These are phyloP conservation scores for Beauveria bassiana DNA, from an alignment of 2,329 filamentous ascomycete species.

Conservation along the genomic window DNA sequence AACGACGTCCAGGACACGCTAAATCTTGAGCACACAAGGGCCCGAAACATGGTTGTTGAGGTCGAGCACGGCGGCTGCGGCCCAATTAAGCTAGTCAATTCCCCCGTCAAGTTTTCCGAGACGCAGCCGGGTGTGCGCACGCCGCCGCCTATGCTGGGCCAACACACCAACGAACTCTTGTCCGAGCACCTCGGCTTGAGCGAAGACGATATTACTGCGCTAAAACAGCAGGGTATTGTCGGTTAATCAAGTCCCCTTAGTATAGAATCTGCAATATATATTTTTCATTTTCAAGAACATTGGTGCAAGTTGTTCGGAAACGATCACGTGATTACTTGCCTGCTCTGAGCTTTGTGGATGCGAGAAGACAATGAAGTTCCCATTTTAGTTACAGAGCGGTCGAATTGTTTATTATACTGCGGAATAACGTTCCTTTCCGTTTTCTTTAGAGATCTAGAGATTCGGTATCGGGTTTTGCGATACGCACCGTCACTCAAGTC, in stretches of 20 bases:
- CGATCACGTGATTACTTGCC: not conserved
- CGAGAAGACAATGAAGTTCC: not conserved
- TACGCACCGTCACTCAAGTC: not conserved
- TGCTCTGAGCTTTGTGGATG: not conserved
- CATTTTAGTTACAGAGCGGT: not conserved
- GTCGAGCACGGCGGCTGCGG: constrained; percentile 79
- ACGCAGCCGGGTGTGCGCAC: constrained; percentile 67
- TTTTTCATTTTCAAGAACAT: not conserved
- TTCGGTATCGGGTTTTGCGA: not conserved
- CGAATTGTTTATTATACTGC: not conserved
- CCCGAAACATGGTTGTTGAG: constrained; percentile 83
- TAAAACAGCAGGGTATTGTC: constrained; percentile 63
- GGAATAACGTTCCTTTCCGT: not conserved
- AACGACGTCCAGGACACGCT: constrained; percentile 86
- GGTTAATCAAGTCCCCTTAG: constrained; percentile 26
- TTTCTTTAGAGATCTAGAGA: not conserved
- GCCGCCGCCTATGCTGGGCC: constrained; percentile 75
- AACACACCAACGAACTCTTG: constrained; percentile 78
- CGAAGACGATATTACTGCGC: constrained; percentile 47
- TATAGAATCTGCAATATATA: not conserved
- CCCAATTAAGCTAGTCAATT: constrained; percentile 82
- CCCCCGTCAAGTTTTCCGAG: constrained; percentile 88
- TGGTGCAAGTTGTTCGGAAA: not conserved
- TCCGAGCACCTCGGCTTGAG: constrained; percentile 53
- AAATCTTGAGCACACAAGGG: constrained; percentile 75